These are phyloP conservation scores for Pseudogymnoascus sp. DNA, from an alignment of 2,329 filamentous ascomycete genomes.

Conservation along the genomic window DNA sequence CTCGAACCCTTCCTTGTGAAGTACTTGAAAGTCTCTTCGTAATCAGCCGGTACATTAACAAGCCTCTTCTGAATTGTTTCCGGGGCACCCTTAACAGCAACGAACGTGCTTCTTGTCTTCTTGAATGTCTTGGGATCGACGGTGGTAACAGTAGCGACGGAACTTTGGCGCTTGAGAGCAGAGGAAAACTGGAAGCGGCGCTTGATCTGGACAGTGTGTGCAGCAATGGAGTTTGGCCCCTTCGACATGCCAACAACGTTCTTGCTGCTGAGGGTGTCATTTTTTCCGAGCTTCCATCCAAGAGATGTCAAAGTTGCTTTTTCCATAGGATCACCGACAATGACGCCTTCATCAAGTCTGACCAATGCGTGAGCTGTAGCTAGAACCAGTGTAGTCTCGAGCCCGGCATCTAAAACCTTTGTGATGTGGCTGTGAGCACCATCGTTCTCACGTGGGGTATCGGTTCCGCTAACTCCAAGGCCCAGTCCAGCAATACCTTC, in stretches of 20 bases:
- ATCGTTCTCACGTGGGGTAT: slow-evolving; percentile 59
- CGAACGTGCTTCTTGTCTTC: slow-evolving; percentile 78
- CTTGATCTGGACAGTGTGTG: slow-evolving; percentile 84
- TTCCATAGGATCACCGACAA: slow-evolving; percentile 98
- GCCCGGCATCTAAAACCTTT: slow-evolving; percentile 57
- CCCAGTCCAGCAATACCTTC: slow-evolving; percentile 90
- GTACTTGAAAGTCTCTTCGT: slow-evolving; percentile 97
- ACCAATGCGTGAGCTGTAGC: slow-evolving; percentile 93
- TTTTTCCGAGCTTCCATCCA: slow-evolving; percentile 85
- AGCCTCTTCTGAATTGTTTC: slow-evolving; percentile 97
- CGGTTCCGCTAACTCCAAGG: slow-evolving; percentile 57
- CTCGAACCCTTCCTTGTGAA: slow-evolving; percentile 93
- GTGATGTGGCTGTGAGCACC: slow-evolving; percentile 76
- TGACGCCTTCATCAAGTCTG: slow-evolving; percentile 90
- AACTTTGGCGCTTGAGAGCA: slow-evolving; percentile 89
- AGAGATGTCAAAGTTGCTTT: slow-evolving; percentile 86
- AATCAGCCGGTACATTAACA: slow-evolving; percentile 69
- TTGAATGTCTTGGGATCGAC: slow-evolving; percentile 64
- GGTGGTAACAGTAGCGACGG: slow-evolving; percentile 72
- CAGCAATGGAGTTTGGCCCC: slow-evolving; percentile 37
- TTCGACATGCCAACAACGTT: slow-evolving; percentile 36
- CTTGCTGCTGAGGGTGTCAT: slow-evolving; percentile 73
- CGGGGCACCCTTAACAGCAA: slow-evolving; percentile 90
- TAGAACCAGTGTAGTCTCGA: slow-evolving; percentile 85
- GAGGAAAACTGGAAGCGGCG: slow-evolving; percentile 98